Percentiles rank a stretch among this genome's conserved stretches.
phyloP scores from a whole-genome alignment of 495 filamentous ascomycete genomes.

The Penicillium fimorum region DNA sequence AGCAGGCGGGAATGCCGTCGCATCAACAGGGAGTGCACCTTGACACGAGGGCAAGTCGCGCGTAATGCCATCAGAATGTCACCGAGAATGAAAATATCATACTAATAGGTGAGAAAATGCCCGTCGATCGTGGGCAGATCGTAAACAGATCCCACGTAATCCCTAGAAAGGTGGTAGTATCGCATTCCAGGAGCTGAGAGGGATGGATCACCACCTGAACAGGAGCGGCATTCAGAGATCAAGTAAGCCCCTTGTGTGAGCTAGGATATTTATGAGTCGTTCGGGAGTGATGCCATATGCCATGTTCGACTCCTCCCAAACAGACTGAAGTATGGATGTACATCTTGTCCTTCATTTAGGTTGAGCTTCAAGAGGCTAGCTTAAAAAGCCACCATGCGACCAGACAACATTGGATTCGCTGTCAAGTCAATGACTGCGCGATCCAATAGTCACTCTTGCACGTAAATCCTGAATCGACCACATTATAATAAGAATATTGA shows the following conservation, averaged over 20 bases:
- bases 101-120: neutral
- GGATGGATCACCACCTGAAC: constrained; percentile 15
- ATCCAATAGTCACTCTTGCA: too few species aligned
- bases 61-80: constrained; percentile 24
- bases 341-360: neutral
- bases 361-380: neutral
- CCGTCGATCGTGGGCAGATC: neutral
- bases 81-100: constrained; percentile 23
- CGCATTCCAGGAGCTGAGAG: constrained; percentile 20
- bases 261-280: neutral
- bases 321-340: constrained; percentile 15
- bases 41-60: constrained; percentile 1
- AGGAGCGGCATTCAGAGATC: constrained; percentile 19
- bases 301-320: neutral
- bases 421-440: too few species aligned
- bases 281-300: constrained; percentile 10
- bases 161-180: constrained; percentile 13
- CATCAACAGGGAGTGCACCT: constrained; percentile 3
- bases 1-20: constrained; percentile 21
- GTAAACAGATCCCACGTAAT: constrained; percentile 19
- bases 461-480: neutral
- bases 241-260: constrained; percentile 4
- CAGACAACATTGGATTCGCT: constrained; percentile 4
- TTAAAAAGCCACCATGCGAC: constrained; percentile 6
- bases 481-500: neutral